Conservation (phyloP, 73 alveolate species). For the Tetrahymena elliotti region DNA sequence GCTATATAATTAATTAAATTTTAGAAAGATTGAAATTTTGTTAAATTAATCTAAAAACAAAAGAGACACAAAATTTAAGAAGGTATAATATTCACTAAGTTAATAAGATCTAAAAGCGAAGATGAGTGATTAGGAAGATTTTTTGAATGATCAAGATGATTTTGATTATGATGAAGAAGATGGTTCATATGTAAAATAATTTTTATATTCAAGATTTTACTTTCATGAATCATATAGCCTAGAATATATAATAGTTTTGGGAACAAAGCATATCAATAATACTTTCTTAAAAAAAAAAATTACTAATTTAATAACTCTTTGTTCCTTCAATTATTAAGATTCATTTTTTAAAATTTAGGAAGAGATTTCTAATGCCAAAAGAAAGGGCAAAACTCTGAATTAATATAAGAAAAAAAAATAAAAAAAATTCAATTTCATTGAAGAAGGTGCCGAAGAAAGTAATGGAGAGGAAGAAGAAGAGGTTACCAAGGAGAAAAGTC, state of each 20-base stretch:
- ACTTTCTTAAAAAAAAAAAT: no score
- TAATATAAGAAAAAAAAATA: neutral
- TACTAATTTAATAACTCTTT: no score
- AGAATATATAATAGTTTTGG: no score
- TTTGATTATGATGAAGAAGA: neutral
- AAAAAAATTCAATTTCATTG: neutral
- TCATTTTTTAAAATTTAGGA: neutral
- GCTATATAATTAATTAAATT: neutral
- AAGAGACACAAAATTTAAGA: neutral
- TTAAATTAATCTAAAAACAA: neutral
- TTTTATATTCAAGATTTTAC: no score
- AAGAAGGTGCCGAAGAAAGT: neutral
- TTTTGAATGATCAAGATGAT: neutral
- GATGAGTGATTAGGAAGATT: neutral
- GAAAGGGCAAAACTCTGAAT: neutral
- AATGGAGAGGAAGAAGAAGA: neutral
- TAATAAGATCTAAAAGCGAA: neutral
- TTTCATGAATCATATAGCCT: no score
- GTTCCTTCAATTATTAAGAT: no score
- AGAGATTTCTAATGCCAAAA: neutral
- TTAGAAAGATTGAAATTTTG: neutral
- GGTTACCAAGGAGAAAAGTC: neutral
- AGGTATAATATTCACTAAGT: neutral
- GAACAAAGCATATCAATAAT: neutral
- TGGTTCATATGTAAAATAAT: neutral